Conservation (phyloP, 1,284 basidiomycete species). For the Tetrapyrgos nigripes region DNA sequence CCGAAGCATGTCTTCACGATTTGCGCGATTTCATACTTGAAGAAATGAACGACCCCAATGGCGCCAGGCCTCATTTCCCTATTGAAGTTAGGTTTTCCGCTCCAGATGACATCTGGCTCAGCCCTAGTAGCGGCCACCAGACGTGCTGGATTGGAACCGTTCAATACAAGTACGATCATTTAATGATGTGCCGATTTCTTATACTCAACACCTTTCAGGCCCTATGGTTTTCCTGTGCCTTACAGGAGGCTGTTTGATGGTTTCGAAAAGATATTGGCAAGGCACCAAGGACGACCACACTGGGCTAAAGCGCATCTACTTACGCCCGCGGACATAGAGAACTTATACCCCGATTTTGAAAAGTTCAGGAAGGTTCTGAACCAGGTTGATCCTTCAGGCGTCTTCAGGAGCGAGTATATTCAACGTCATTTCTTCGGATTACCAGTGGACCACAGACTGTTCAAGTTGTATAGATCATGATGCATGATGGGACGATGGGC, state of each 20-base stretch:
- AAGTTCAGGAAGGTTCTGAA: constrained; percentile 79
- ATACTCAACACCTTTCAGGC: constrained; percentile 53
- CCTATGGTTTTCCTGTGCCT: constrained; percentile 89
- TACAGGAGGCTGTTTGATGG: constrained; percentile 83
- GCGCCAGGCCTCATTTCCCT: constrained; percentile 90
- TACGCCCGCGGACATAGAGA: constrained; percentile 68
- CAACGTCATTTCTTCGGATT: constrained; percentile 76
- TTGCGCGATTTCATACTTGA: constrained; percentile 78
- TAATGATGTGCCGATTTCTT: constrained; percentile 7
- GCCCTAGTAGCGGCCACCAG: constrained; percentile 80
- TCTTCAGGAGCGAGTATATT: constrained; percentile 85
- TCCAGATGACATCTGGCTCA: constrained; percentile 93
- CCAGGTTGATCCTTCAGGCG: constrained; percentile 79
- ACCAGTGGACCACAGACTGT: constrained; percentile 56
- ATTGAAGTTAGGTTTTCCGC: constrained; percentile 93
- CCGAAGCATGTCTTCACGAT: constrained; percentile 74
- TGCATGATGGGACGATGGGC: neutral
- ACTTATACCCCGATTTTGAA: constrained; percentile 84
- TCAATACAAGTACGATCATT: constrained; percentile 82
- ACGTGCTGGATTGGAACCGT: constrained; percentile 97
- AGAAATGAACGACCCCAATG: constrained; percentile 72
- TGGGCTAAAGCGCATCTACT: constrained; percentile 96
- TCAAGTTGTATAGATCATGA: constrained; percentile 44
- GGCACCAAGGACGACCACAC: constrained; percentile 88
- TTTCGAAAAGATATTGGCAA: constrained; percentile 81